Evolutionary conservation across 148 eudicot genomes (phyloP).

Genomic region (Hydrangea macrophylla): DNA sequence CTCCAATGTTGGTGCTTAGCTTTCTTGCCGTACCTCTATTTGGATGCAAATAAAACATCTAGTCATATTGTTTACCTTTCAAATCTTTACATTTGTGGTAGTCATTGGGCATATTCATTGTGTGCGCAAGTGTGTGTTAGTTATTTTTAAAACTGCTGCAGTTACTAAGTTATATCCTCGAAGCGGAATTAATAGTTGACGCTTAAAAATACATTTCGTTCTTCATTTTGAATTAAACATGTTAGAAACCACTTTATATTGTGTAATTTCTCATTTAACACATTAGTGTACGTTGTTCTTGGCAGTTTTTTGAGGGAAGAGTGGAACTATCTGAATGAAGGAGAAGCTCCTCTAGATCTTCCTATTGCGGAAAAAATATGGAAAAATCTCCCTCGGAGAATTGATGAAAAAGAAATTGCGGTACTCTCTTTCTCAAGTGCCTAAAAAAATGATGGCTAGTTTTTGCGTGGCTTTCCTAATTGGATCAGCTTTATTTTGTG

Average conservation of each 20-base stretch:
- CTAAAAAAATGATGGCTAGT: neutral
- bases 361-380: slow-evolving; percentile 47
- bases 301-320: slow-evolving; percentile 67
- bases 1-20: no score
- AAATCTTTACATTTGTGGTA: no score
- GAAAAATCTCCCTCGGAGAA: slow-evolving; percentile 45
- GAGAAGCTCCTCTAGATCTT: slow-evolving; percentile 28
- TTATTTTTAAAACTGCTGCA: no score
- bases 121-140: no score
- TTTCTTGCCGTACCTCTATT: no score
- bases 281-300: slow-evolving; percentile 9
- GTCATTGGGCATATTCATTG: no score
- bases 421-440: slow-evolving; percentile 31
- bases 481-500: neutral
- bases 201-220: no score
- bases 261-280: slow-evolving; percentile 3
- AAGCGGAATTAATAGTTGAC: no score
- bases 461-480: neutral
- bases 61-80: no score
- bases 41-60: no score
- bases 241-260: neutral
- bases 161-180: no score
- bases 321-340: slow-evolving; percentile 49
- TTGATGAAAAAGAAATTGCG: slow-evolving; percentile 40
- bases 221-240: no score